Conservation (phyloP, 2,329 filamentous ascomycete species). For the Aspergillus intermedius region DNA sequence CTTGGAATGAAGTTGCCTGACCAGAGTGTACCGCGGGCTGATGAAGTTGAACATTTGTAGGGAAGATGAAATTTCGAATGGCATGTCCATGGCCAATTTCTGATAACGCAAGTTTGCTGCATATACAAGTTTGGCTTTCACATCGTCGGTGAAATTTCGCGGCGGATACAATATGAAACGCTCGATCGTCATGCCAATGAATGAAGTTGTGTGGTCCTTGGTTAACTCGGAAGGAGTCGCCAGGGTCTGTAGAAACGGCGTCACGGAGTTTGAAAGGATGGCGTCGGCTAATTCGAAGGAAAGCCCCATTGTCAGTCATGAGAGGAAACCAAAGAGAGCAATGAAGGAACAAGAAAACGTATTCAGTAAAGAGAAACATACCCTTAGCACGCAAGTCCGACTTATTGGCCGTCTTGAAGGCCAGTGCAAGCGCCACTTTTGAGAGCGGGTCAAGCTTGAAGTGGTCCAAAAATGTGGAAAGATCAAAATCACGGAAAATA, state of each 20-base stretch:
- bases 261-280: constrained; percentile 75
- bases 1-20: constrained; percentile 62
- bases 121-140: constrained; percentile 58
- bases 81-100: constrained; percentile 45
- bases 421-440: constrained; percentile 79
- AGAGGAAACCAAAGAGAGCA: not conserved
- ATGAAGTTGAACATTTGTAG: constrained; percentile 42
- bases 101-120: constrained; percentile 65
- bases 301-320: not conserved
- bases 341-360: not conserved
- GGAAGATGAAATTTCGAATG: constrained; percentile 37
- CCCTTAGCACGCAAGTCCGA: constrained; percentile 84
- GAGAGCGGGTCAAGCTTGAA: constrained; percentile 87
- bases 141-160: constrained; percentile 73
- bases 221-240: constrained; percentile 57
- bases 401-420: constrained; percentile 77
- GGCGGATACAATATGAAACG: constrained; percentile 82
- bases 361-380: constrained; percentile 35
- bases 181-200: constrained; percentile 75
- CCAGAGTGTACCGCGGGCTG: constrained; percentile 41
- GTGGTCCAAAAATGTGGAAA: constrained; percentile 92
- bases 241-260: constrained; percentile 70
- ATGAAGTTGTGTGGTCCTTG: constrained; percentile 60
- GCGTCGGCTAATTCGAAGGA: constrained; percentile 61
- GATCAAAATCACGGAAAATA: constrained; percentile 89